Evolutionary conservation across 2,329 filamentous ascomycete genomes (phyloP), one percentile per base, ranked within the genome.

Genomic region (Trichoderma guizhouense): DNA sequence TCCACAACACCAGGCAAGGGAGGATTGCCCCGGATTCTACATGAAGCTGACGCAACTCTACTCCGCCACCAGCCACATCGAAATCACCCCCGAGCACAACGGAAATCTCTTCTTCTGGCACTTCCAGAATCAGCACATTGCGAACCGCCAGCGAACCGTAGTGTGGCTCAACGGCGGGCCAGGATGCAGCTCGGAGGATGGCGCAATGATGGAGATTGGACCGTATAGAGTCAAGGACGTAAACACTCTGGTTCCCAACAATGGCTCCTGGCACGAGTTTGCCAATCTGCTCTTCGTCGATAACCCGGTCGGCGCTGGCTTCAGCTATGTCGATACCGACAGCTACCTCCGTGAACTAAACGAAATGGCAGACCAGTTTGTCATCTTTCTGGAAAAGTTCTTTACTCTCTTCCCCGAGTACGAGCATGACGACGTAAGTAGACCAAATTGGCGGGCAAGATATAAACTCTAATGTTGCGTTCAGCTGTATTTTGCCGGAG

Each of bases 61-160:
- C 24, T 60, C 55, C 51, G 43, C 62, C 61, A 39, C 71, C 79
- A 97, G 94, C 69, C 96, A 99, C 84, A 92, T 99, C 81, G 95
- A 98, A 83, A 88, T 99, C 78, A 92, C 91, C 39, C 89, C 92
- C 24, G 91, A 94, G 75, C 89, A 92, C 80, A 94, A 98, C 80
- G 95, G 94, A 76, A 97, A 98, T 82, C 84, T 99, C 21, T 99
- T 98, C 86, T 99, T 99, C 86, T 99, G 96, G 96, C 93, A 98
- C 79, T 98, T 93, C 80, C 90, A 97, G 80, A 98, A 98, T 80
- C 89, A 93, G 76, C 96, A 99, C 81, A 97, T 99, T 76, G 95
- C 94, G 71, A 93, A 98, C 80, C 90, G 88, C 77, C 93, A 96
- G 81, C 90, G 96, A 72, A 97, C 95, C 3, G 92, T 99, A 12